Evolutionary conservation across 2,329 filamentous ascomycete species (phyloP), one percentile per base, ranked within the genome.

Genomic region (Fusarium euwallaceae): DNA sequence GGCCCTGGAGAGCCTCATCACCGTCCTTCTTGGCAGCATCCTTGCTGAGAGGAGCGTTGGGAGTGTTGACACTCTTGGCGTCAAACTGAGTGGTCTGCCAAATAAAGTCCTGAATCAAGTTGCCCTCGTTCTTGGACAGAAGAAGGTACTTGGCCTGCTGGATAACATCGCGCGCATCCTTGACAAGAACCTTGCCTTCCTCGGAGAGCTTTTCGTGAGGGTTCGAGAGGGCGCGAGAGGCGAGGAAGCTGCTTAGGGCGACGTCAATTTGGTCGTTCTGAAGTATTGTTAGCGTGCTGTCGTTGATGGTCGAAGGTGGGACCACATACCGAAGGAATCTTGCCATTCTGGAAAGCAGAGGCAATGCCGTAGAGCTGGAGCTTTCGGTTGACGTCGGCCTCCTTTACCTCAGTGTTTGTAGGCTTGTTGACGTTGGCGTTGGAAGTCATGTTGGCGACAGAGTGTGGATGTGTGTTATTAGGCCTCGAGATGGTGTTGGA

Each of bases 201-300:
- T 88, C 75, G 0, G 96, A 98, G 7, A 99, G 92, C 81, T 93
- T 92, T 70, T 89, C 86, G 1, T 94, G 93, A 7, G 95, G 95
- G 27, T 85, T 90, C 4, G 90, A 84, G 29, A 98, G 86, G 10
- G 91, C 87, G 81, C 89, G 91, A 76, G 93, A 95, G 37, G 88
- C 87, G 61, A 98, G 88, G 78, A 95, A 93, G 82, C 93, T 97
- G 88, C 97, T 98, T 82, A 99, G 85, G 32, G 97, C 95, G 59
- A 98, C 89, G 86, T 98, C 97, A 82, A 98, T 97, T 87, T 98
- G 95, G 79, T 96, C 94, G 84, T 98, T 98, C 93, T 95, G 79
- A 48, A 4, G 4, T 32, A 12, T 22, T 6, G 61, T 76, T 53
- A 77, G 71, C n/a, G 11, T 4, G 45, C 7, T 20, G 8, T 1